A percentile compares a stretch with the other conserved stretches of the same genome.
These are phyloP conservation scores for Dissophora globulifera DNA, from an alignment of 192 early-diverging fungal genomes.

Conservation along the genomic window DNA sequence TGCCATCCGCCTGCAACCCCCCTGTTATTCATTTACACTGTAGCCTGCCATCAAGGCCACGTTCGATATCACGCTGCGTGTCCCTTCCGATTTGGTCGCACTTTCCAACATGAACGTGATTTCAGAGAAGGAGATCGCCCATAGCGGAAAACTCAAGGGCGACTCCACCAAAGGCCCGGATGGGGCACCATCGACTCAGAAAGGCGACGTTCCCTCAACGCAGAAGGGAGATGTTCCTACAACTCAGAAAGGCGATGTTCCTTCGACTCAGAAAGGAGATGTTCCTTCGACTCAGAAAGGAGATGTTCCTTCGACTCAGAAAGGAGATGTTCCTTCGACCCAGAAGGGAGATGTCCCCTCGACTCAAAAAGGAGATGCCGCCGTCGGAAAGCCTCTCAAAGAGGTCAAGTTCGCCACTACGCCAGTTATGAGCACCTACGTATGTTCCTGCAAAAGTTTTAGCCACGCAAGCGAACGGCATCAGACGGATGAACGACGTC, in stretches of 20 bases:
- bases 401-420: constrained; percentile 89
- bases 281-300: constrained; percentile 48
- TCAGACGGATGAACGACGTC: background rate
- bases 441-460: constrained; percentile 49
- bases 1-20: too few species aligned
- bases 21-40: background rate
- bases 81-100: constrained; percentile 79
- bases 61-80: constrained; percentile 89
- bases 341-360: constrained; percentile 46
- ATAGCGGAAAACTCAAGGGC: constrained; percentile 56
- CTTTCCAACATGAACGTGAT: constrained; percentile 93
- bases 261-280: constrained; percentile 47
- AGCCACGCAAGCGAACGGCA: background rate
- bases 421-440: constrained; percentile 95
- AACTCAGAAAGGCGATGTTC: constrained; percentile 43
- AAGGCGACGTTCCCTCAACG: constrained; percentile 21
- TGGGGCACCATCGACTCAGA: constrained; percentile 23
- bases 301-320: constrained; percentile 44
- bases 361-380: constrained; percentile 34
- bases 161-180: constrained; percentile 38
- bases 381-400: constrained; percentile 64
- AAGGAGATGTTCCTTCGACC: constrained; percentile 45
- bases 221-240: constrained; percentile 48
- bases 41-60: constrained; percentile 93
- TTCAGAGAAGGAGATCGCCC: constrained; percentile 67